These are phyloP conservation scores for Jacaranda copaia DNA, from an alignment of 257 asterid species.

Conservation along the genomic window DNA sequence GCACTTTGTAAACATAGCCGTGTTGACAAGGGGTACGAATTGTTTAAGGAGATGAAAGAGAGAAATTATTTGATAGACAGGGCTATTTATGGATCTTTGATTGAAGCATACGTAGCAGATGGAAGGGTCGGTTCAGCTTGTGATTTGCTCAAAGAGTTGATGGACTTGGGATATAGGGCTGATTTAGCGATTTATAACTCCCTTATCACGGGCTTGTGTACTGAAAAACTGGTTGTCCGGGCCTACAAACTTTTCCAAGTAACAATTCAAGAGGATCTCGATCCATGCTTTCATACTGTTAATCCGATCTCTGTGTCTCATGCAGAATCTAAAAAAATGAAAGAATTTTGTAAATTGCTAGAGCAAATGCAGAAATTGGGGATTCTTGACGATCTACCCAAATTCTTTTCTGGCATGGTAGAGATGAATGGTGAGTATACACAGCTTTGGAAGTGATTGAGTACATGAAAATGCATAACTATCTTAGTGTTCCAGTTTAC, in stretches of 20 bases:
- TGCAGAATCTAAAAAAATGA: constrained; percentile 69
- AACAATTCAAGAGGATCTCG: constrained; percentile 81
- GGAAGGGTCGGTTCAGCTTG: constrained; percentile 81
- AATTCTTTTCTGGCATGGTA: constrained; percentile 65
- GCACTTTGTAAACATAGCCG: constrained; percentile 71
- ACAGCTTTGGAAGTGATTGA: constrained; percentile 73
- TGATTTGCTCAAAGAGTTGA: constrained; percentile 84
- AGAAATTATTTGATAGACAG: constrained; percentile 78
- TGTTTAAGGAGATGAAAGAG: constrained; percentile 89
- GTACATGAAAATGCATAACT: constrained; percentile 53
- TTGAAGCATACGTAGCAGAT: constrained; percentile 79
- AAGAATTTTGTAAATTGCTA: constrained; percentile 68
- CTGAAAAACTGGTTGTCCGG: constrained; percentile 60
- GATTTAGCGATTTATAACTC: constrained; percentile 83
- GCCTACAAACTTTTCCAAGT: constrained; percentile 82
- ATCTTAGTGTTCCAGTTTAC: constrained; percentile 58
- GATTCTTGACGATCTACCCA: constrained; percentile 51
- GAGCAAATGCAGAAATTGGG: constrained; percentile 70
- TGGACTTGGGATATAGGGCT: constrained; percentile 89
- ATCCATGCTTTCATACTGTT: constrained; percentile 73
- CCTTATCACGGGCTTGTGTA: constrained; percentile 83
- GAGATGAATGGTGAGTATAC: constrained; percentile 45
- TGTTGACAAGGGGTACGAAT: constrained; percentile 63
- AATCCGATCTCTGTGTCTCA: constrained; percentile 71
- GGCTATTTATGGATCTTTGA: constrained; percentile 80